Evolutionary conservation across 257 asterid species (phyloP), one percentile per base, ranked within the genome.

Genomic region (Jasminum sambac): DNA sequence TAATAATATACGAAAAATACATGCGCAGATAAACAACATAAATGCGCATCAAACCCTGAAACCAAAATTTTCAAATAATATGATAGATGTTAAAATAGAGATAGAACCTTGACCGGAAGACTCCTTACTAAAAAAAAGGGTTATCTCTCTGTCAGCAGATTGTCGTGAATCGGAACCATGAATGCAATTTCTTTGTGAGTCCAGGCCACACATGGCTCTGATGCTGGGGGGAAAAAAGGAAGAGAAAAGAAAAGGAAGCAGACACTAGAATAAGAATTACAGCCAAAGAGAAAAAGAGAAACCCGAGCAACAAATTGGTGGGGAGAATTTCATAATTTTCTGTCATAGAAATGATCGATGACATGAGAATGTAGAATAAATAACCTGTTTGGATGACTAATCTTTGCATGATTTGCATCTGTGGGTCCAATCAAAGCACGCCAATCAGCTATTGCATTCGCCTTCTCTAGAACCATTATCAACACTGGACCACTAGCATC

Each of bases 361-460:
- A 40, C 30, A 66, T 21, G 63, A 66, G 52, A 38, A 66, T 8
- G 26, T 50, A 13, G 62, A 64, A 72, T 9, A 6, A 46, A 76
- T 39, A 52, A 91, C 98, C 98, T 88, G 72, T 79, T 78, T 48
- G 98, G 98, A 77, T 89, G 92, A 57, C 96, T 86, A 79, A 64
- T 71, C 85, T 86, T 92, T 19, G 98, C 96, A 64, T 78, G 73
- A 71, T 36, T 63, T 25, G 90, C 84, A 75, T 92, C 96, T 0
- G 98, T 91, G 62, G 98, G 98, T 69, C 96, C 98, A 73, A 88
- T 92, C 79, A 86, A 77, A 81, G 86, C 77, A 26, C 96, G 96
- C 98, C 98, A 92, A 76, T 89, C 94, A 72, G 83, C 87, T 68
- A 92, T 17, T 25, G 91, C 98, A 79, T 92, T 89, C 68, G 25